Base-by-base conservation (phyloP, 495 filamentous ascomycete species). In the Xylaria venustula region DNA sequence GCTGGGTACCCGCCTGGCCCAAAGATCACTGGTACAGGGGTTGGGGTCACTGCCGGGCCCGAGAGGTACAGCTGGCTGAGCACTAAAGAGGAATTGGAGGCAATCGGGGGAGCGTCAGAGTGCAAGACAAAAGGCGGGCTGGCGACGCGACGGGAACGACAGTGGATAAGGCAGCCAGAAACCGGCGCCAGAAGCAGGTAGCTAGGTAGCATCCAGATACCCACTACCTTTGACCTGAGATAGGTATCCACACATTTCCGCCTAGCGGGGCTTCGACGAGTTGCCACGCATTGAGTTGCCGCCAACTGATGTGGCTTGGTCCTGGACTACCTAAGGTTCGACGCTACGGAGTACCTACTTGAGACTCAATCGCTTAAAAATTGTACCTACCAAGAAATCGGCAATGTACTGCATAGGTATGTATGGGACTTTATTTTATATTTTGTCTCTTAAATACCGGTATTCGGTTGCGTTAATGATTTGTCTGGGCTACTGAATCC, bases 1-100 rank as follows among this genome's bases (percentile, higher is more conserved):
- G 32, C 30, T 36, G 20, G 34, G 50, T 40, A 15, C 37, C 14
- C 30, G 30, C 30, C 30, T 34, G 30, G 30, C 5, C 30, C 30
- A 5, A 34, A 5, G 30, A 5, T 34, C 5, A 11, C 30, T 55
- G 40, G 37, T 22, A 22, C 53, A 45, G 25, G 40, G 53, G 51
- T 40, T 30, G 36, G 36, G 40, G 37, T 34, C 53, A 45, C n/a
- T 55, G 53, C 53, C 53, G 53, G 53, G 36, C 53, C 53, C 53
- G 20, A 45, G 40, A 55, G 22, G 23, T 14, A 28, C n/a, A 17
- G 28, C 26, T 20, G 47, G 26, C 17, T n/a, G 25, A 2, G 46
- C 7, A 17, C n/a, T 34, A 22, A 15, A 34, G 26, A 28, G 46
- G 28, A 15, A 55, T 5, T 5, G 30, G 30, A 11, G 40, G 40